Percentiles rank a stretch among this genome's conserved stretches.
Evolutionary conservation across 2,329 filamentous ascomycete genomes (phyloP).

Genomic region (Alternaria angustiovoidea): DNA sequence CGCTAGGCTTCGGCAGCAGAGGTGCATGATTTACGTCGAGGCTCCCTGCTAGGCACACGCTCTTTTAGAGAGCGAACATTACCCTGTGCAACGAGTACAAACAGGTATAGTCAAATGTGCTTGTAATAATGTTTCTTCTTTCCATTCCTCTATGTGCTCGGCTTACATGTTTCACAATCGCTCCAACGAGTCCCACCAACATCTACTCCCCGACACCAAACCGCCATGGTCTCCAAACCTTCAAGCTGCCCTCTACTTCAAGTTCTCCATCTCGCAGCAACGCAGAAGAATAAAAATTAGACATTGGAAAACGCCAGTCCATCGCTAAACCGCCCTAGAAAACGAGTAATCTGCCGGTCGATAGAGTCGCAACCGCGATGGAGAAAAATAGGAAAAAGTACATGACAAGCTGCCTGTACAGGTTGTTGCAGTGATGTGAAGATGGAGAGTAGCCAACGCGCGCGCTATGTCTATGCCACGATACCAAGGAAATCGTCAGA

Average conservation of each 20-base stretch:
- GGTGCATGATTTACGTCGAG: constrained; percentile 1
- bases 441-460: constrained; percentile 25
- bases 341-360: constrained; percentile 25
- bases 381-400: constrained; percentile 15
- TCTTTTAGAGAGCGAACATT: neutral
- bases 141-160: constrained; percentile 26
- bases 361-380: constrained; percentile 24
- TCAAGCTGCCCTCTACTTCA: neutral
- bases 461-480: constrained; percentile 41
- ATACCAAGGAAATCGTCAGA: constrained; percentile 41
- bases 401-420: constrained; percentile 17
- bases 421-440: constrained; percentile 12
- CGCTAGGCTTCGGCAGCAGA: constrained; percentile 1
- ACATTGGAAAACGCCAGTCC: constrained; percentile 30
- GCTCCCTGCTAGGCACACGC: neutral
- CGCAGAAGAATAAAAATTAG: constrained; percentile 32
- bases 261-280: constrained; percentile 2
- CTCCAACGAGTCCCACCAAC: constrained; percentile 1
- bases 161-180: constrained; percentile 13
- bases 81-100: neutral
- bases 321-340: constrained; percentile 28
- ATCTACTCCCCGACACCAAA: constrained; percentile 3
- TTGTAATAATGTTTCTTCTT: constrained; percentile 14
- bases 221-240: constrained; percentile 3
- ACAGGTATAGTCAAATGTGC: neutral